Evolutionary conservation across 495 filamentous ascomycete species (phyloP), one percentile per base, ranked within the genome.

Genomic region (Daldinia vernicosa): DNA sequence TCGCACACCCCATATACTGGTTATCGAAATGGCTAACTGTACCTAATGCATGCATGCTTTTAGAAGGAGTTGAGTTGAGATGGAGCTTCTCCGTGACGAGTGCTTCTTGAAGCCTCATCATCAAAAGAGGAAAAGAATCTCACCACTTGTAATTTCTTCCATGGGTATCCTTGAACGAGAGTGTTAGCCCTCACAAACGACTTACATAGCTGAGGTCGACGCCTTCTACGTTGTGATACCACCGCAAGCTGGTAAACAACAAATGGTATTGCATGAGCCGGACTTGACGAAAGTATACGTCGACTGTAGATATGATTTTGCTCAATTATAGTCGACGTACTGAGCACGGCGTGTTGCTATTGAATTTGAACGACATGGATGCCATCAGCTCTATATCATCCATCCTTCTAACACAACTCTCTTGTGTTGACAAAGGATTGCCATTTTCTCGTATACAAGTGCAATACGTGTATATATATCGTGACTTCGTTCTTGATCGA

Each of bases 181-280:
- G n/a, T 43, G n/a, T 37, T 17, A 65, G 12, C 17, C 27, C 15
- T 53, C 26, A 45, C 40, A 28, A 57, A 68, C 40, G 17, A 50
- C 39, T 28, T 60, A 24, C 50, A n/a, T 30, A 9, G 39, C 54
- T 50, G 26, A 55, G 40, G 51, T 32, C 30, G 40, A 59, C 63
- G 63, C 45, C 53, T 67, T 59, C 50, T 30, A 71, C 53, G 43
- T 22, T 50, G 67, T 66, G 56, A 55, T 50, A 66, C 67, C 26
- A 26, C 17, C 56, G 27, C 47, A 61, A 56, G 57, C 50, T 55
- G 45, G 28, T 57, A 43, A n/a, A 24, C 17, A 62, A 43, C 53
- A 24, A 72, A 67, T 67, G 53, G 27, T 14, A 54, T 63, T 22
- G 43, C 43, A 30, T 17, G 30, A 27, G 51, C 37, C 57, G 56